A percentile compares a stretch with the other conserved stretches of the same genome.
Conservation (phyloP, 2,329 filamentous ascomycete genomes). For the Talaromyces piceae region DNA sequence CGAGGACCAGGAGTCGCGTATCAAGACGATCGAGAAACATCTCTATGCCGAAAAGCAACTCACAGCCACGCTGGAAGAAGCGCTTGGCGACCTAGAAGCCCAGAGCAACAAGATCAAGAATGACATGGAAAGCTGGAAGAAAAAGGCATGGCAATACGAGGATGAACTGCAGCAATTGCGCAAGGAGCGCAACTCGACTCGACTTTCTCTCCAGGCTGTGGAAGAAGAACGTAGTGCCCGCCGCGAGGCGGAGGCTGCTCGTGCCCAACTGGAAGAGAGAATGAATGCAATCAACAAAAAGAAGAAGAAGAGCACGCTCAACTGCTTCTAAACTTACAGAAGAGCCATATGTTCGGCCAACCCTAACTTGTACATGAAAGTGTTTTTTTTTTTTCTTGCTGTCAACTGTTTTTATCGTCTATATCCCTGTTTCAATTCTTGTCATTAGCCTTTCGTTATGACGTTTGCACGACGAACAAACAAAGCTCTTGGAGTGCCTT, state of each 20-base stretch:
- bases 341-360: not conserved
- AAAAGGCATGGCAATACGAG: slow-evolving; percentile 72
- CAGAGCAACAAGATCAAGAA: slow-evolving; percentile 87
- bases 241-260: slow-evolving; percentile 79
- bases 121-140: slow-evolving; percentile 85
- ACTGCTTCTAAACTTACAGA: slow-evolving; percentile 70
- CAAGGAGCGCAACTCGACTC: slow-evolving; percentile 52
- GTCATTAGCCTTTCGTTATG: slow-evolving; percentile 10
- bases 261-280: slow-evolving; percentile 82
- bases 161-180: slow-evolving; percentile 48
- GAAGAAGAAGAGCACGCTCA: slow-evolving; percentile 90
- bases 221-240: slow-evolving; percentile 95
- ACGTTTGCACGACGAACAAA: slow-evolving; percentile 12
- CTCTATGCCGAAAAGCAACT: slow-evolving; percentile 93
- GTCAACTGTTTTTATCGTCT: not conserved
- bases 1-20: slow-evolving; percentile 91
- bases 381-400: not conserved
- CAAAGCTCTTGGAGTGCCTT: slow-evolving; percentile 9
- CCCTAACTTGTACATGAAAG: slow-evolving; percentile 4
- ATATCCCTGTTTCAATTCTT: slow-evolving; percentile 3
- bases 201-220: slow-evolving; percentile 72
- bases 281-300: slow-evolving; percentile 90
- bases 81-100: slow-evolving; percentile 83
- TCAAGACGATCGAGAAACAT: slow-evolving; percentile 94
- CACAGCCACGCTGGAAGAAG: slow-evolving; percentile 90